A percentile compares a stretch with the other conserved stretches of the same genome.
phyloP scores from a whole-genome alignment of 2,329 filamentous ascomycete species.

The Torrubiella hemipterigena region DNA sequence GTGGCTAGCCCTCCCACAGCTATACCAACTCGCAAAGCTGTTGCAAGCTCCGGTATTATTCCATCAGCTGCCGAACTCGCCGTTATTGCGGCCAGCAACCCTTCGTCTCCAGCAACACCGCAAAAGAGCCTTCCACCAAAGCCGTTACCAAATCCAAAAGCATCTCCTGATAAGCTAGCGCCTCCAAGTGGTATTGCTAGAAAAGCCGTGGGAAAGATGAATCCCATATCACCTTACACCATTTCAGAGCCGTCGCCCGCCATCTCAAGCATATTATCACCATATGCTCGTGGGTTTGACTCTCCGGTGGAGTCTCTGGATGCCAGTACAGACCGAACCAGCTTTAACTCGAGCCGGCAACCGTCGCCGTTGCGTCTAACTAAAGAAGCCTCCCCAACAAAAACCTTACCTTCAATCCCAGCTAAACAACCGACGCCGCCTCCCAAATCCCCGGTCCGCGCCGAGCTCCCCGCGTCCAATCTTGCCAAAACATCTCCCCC shows the following conservation, averaged over 20 bases:
- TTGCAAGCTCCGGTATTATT: too few species aligned
- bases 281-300: slow-evolving; percentile 37
- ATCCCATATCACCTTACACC: slow-evolving; percentile 9
- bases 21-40: too few species aligned
- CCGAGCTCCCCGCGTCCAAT: slow-evolving; percentile 5
- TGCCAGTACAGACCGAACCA: slow-evolving; percentile 23
- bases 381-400: slow-evolving; percentile 4
- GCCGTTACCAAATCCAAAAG: slow-evolving; percentile 8
- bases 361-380: slow-evolving; percentile 4
- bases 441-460: slow-evolving; percentile 4
- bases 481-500: slow-evolving; percentile 15
- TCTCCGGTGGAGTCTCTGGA: slow-evolving; percentile 29
- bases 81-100: too few species aligned
- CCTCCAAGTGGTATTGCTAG: slow-evolving; percentile 9
- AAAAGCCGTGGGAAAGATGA: slow-evolving; percentile 12
- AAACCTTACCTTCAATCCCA: slow-evolving; percentile 1
- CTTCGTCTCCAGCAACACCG: slow-evolving; percentile 8
- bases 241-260: slow-evolving; percentile 26
- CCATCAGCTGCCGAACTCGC: too few species aligned
- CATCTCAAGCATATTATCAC: slow-evolving; percentile 41
- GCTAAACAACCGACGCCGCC: background rate
- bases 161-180: slow-evolving; percentile 1
- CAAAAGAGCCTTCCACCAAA: slow-evolving; percentile 3
- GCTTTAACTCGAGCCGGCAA: slow-evolving; percentile 10
- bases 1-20: too few species aligned